Percentiles rank a stretch among this genome's conserved stretches.
phyloP scores from a whole-genome alignment of 345 rosid genomes.

The Dimocarpus longan region DNA sequence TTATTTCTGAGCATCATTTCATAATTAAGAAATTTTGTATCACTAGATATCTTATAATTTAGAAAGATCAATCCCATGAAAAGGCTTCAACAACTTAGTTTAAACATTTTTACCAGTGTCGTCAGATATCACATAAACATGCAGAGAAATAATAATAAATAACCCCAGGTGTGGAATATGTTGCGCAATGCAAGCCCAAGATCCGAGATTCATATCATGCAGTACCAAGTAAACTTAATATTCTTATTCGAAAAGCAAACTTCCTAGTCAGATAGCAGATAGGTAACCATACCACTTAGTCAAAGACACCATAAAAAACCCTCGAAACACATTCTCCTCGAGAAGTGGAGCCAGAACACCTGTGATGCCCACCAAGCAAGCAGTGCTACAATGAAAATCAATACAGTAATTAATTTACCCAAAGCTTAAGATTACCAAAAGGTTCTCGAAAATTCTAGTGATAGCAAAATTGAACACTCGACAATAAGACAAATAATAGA shows the following conservation, averaged over 20 bases:
- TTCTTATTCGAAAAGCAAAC: background rate
- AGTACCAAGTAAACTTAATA: conserved; percentile 13
- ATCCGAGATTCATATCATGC: background rate
- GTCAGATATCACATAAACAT: background rate
- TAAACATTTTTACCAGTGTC: background rate
- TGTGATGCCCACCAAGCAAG: conserved; percentile 82
- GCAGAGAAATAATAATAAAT: conserved; percentile 8
- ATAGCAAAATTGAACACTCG: background rate
- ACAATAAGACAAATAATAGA: background rate
- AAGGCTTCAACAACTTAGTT: background rate
- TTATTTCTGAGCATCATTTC: background rate
- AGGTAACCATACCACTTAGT: conserved; percentile 74
- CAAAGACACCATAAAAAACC: conserved; percentile 87
- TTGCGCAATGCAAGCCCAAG: background rate
- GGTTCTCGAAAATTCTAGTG: background rate
- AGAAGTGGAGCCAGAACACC: conserved; percentile 93
- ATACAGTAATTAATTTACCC: conserved; percentile 12
- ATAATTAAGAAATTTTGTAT: background rate
- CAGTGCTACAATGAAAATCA: conserved; percentile 56
- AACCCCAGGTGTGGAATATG: background rate
- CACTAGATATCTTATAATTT: background rate
- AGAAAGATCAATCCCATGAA: background rate
- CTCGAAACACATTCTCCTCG: conserved; percentile 95
- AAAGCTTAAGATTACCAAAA: background rate
- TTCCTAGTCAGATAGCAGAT: conserved; percentile 4